Conservation (phyloP, 1,284 basidiomycete species). For the Rhodotorula sp. region DNA sequence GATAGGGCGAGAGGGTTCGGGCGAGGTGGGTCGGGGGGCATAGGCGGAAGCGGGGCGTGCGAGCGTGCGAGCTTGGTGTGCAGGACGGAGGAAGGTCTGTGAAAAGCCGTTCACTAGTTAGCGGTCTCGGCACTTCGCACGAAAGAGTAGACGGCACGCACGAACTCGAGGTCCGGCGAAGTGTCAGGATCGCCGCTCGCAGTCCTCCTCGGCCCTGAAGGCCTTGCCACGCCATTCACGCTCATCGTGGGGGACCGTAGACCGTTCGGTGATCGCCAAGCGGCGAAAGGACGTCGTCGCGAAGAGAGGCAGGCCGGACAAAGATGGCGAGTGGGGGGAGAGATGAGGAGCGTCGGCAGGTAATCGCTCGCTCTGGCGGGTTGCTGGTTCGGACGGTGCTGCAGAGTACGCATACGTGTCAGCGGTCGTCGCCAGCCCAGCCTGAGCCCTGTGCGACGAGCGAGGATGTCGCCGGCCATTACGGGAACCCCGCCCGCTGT, state of each 20-base stretch:
- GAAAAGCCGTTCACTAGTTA: too few species aligned
- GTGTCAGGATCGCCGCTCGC: background rate
- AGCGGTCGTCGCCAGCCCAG: too few species aligned
- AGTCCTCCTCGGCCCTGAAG: background rate
- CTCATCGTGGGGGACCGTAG: background rate
- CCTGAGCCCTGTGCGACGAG: too few species aligned
- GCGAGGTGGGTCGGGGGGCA: conserved; percentile 7
- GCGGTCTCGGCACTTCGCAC: background rate
- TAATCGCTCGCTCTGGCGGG: background rate
- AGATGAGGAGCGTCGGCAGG: conserved; percentile 16
- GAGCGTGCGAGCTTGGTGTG: conserved; percentile 4
- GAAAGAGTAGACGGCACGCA: background rate
- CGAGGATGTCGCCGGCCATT: too few species aligned
- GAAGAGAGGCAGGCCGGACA: background rate
- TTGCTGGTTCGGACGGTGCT: too few species aligned
- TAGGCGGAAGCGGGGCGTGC: conserved; percentile 14
- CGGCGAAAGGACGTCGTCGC: background rate
- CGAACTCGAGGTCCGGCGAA: conserved; percentile 32
- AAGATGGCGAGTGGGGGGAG: background rate
- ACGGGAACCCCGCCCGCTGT: too few species aligned
- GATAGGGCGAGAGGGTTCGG: conserved; percentile 8
- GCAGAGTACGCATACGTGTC: too few species aligned
- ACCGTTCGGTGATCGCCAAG: background rate
- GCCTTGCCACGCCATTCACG: background rate
- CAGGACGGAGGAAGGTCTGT: conserved; percentile 14